A percentile compares a stretch with the other conserved stretches of the same genome.
phyloP scores from a whole-genome alignment of 139 green algal species.

The Ettlia oleoabundans region DNA sequence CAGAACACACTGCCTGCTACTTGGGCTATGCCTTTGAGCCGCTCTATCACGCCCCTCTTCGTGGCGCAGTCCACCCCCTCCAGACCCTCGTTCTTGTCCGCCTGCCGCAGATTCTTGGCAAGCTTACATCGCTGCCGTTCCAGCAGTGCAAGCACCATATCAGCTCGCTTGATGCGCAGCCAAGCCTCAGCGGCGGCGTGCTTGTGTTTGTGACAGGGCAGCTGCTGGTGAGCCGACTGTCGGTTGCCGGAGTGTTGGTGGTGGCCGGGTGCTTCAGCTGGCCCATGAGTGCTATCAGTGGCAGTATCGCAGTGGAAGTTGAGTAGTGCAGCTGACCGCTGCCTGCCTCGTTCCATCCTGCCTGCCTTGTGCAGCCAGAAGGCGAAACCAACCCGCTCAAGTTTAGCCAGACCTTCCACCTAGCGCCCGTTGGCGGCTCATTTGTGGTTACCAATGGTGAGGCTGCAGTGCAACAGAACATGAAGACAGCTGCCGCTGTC shows the following conservation, averaged over 20 bases:
- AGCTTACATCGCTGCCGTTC: slow-evolving; percentile 86
- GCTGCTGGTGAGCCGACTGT: slow-evolving; percentile 64
- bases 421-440: slow-evolving; percentile 71
- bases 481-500: background rate
- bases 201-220: slow-evolving; percentile 91
- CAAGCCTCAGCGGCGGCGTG: slow-evolving; percentile 78
- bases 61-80: too few relatives aligned
- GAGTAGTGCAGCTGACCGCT: too few relatives aligned
- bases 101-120: slow-evolving; percentile 63
- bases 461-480: background rate
- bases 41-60: too few relatives aligned
- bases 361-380: slow-evolving; percentile 63
- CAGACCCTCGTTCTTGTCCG: too few relatives aligned
- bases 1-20: too few relatives aligned
- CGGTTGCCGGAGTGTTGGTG: too few relatives aligned
- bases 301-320: background rate
- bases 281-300: too few relatives aligned
- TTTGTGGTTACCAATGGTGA: slow-evolving; percentile 83
- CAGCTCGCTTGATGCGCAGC: slow-evolving; percentile 84
- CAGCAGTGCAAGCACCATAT: slow-evolving; percentile 77
- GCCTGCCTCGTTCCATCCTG: background rate
- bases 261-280: background rate
- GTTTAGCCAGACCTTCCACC: slow-evolving; percentile 95
- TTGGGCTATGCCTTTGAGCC: too few relatives aligned
- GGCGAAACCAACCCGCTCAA: slow-evolving; percentile 81